A percentile compares a stretch with the other conserved stretches of the same genome.
Conservation (phyloP, 257 asterid species). For the Penstemon eatonii region DNA sequence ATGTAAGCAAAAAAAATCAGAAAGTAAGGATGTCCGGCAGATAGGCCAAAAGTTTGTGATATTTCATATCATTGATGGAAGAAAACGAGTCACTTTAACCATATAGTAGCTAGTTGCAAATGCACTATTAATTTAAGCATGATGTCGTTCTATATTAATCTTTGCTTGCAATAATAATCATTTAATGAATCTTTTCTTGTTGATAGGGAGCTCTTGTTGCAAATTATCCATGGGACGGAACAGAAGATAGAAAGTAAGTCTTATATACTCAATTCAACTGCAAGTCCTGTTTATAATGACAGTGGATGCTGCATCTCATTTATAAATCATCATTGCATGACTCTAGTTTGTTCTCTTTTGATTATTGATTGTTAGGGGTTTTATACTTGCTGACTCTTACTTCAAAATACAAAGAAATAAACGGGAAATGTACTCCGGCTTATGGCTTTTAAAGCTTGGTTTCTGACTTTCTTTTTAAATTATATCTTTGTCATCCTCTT, state of each 20-base stretch:
- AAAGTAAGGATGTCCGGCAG: background rate
- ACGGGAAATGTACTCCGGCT: no score
- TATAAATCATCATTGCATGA: slow-evolving; percentile 13
- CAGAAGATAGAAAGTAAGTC: slow-evolving; percentile 67
- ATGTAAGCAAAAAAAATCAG: background rate
- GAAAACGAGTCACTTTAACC: background rate
- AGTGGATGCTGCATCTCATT: slow-evolving; percentile 5
- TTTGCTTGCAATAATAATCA: slow-evolving; percentile 3
- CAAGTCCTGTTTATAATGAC: background rate
- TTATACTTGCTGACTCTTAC: background rate
- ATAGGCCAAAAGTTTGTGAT: slow-evolving; percentile 7
- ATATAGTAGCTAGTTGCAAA: slow-evolving; percentile 11
- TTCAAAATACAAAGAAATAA: no score
- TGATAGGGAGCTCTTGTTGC: slow-evolving; percentile 94
- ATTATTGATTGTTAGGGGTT: background rate
- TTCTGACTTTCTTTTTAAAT: no score
- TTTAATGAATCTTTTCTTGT: slow-evolving; percentile 13
- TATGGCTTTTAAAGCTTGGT: no score
- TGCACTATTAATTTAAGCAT: slow-evolving; percentile 1
- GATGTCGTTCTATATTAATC: background rate
- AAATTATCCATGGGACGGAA: slow-evolving; percentile 99
- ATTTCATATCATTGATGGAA: background rate
- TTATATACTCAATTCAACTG: slow-evolving; percentile 2
- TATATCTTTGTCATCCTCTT: no score
- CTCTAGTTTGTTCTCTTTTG: slow-evolving; percentile 5